Evolutionary conservation across 441 rosid genomes (phyloP), one percentile per base, ranked within the genome.

Genomic region (Bocquillonia castaneifolia): DNA sequence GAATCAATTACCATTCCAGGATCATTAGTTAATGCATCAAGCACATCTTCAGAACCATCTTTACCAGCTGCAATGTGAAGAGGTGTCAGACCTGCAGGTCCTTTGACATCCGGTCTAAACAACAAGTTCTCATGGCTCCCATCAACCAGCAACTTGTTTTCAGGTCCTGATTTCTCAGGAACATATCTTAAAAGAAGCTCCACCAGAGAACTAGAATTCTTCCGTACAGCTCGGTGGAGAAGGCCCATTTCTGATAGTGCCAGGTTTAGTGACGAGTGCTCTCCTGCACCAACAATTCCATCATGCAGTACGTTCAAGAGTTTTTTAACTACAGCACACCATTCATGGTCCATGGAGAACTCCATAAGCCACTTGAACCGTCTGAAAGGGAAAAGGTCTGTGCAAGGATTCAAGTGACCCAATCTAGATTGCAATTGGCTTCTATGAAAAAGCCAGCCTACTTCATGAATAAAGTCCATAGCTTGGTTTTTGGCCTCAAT

Each of bases 41-140:
- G 70, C 53, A 88, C 84, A 48, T 82, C 92, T 80, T 90, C 96
- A 39, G 98, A 92, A 64, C 86, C 89, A 83, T 92, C 98, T 86
- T 86, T 92, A 63, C 98, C 98, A 1, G 98, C 98, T 63, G 93
- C 98, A 70, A 92, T 86, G 82, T 92, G 98, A 67, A 92, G 95
- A 78, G 98, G 98, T n/a, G 98, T 92, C 84, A 90, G 80, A 78
- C 98, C 93, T 25, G 85, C 89, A 59, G 96, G 95, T 71, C 98
- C 98, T 13, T 68, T 15, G 32, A 66, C 82, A 76, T 92, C 93
- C 1, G 98, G 98, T 78, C 83, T 86, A 71, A 92, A 92, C 78
- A 90, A 73, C 67, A 66, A 76, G 77, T 56, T 45, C 62, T 57
- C 74, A 22, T 59, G 60, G 72, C 69, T 76, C 31, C 69, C 84